Evolutionary conservation across 2,329 filamentous ascomycete species (phyloP).

Genomic region (Didymosphaeria variabile): DNA sequence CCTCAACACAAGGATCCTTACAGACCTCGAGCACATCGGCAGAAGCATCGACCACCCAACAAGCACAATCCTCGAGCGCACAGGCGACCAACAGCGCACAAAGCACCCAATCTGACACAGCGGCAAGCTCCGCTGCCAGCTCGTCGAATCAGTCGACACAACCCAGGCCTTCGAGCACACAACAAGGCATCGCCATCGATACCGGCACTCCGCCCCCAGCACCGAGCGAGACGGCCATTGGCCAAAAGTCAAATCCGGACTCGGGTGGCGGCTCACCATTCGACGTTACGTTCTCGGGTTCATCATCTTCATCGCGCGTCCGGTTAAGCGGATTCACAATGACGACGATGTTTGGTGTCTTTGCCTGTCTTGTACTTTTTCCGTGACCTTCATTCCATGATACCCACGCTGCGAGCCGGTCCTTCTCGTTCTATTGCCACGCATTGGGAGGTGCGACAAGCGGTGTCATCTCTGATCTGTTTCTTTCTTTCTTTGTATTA

Average conservation of each 20-base stretch:
- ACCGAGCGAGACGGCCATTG: constrained; percentile 30
- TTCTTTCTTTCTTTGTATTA: constrained; percentile 34
- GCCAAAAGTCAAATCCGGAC: constrained; percentile 45
- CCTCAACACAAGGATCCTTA: constrained; percentile 7
- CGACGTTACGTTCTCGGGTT: constrained; percentile 43
- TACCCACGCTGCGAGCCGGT: not conserved
- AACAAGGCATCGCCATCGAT: constrained; percentile 8
- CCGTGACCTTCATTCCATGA: constrained; percentile 19
- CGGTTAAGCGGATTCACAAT: constrained; percentile 14
- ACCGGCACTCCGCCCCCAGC: constrained; percentile 18
- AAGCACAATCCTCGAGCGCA: constrained; percentile 1
- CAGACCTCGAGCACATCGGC: constrained; percentile 8
- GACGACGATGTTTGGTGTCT: constrained; percentile 24
- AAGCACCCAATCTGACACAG: constrained; percentile 22
- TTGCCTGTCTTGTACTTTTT: constrained; percentile 20
- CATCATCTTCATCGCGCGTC: constrained; percentile 29
- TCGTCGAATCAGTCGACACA: not conserved
- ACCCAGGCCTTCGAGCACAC: constrained; percentile 1
- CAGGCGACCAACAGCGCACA: constrained; percentile 22
- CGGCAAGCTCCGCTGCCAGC: constrained; percentile 16
- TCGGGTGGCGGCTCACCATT: constrained; percentile 59
- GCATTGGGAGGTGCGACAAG: constrained; percentile 4
- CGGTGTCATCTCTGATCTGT: not conserved
- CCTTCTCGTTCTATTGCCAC: not conserved
- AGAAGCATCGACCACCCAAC: constrained; percentile 1